Base-by-base conservation (phyloP, 805 yeast species). In the Saturnispora zaruensis region DNA sequence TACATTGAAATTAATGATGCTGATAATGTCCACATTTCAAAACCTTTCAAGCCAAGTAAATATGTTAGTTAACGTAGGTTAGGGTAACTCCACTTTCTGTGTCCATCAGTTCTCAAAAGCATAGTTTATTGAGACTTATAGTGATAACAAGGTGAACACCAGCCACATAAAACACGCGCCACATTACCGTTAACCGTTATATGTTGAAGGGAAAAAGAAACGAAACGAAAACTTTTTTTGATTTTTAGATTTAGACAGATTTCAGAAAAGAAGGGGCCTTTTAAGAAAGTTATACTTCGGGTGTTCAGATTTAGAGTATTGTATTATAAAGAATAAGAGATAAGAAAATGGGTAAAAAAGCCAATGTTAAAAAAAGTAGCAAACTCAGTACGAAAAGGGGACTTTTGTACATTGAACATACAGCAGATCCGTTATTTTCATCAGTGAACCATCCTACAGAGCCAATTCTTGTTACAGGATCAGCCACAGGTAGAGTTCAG, bases 401-500 rank as follows among this genome's bases (percentile, higher is more conserved):
- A 0, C 69, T 77, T 6, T 51, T 76, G 9, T 79, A 78, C 43
- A 55, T 78, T 33, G 64, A 67, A 33, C 76, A 69, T 53, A 65
- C 69, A 0, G 48, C 55, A 7, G 87, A 83, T 44, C 88, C 90
- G 2, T 63, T 90, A n/a, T 89, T 90, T 62, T 68, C 90, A 1
- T 60, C 81, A 16, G 85, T 84, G 9, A 81, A 88, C 23, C 96
- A 90, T 61, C 97, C 97, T 0, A 67, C 79, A 8, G 66, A 73
- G 55, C 84, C 84, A 5, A 64, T 83, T 4, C 59, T 87, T 13
- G 75, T 79, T 0, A 69, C 82, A 9, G 97, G 96, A 0, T 69
- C 85, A n/a, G 93, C 87, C 0, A 79, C 87, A 2, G 98, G 98
- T 2, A 81, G 81, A 58, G 76, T 89, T 0, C 76, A 71, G 53